Evolutionary conservation across 2,329 filamentous ascomycete species (phyloP), one percentile per base, ranked within the genome.

Genomic region (Chaetomiaceae sp.): DNA sequence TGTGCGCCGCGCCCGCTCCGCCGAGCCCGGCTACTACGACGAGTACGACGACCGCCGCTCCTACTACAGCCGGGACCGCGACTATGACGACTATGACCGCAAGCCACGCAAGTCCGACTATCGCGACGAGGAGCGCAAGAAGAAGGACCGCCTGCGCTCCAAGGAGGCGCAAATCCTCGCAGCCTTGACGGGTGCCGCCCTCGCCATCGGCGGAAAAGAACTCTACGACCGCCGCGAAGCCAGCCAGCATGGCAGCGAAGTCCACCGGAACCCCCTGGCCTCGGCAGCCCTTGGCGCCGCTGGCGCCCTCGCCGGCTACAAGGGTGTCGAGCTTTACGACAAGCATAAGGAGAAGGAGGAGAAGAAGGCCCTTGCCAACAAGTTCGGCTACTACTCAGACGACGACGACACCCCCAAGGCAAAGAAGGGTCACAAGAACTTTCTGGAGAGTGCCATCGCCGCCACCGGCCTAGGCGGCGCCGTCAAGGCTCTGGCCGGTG

Each of bases 121-220:
- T 75, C 65, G 78, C 59, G 80, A 88, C 56, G 83, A 85, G 57
- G 84, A 88, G 53, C 72, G 76, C 57, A 67, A 69, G 51, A 72
- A 72, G 59, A 74, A 74, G 56, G 78, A 70, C 61, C 74, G 80
- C 61, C 73, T 78, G 55, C 70, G 85, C 55, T 77, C 77, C 56
- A 81, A 84, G 69, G 80, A 85, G 63, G 78, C 86, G 60, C 84
- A 85, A 69, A 83, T 86, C 58, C 75, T 85, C 43, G 83, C 83
- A 20, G 83, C 81, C n/a, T 76, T 85, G 31, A 79, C 81, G 33
- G 83, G 83, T 38, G 83, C 83, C 48, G 80, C 83, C 29, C 69
- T 86, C 20, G 80, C 81, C n/a, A 80, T 82, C 9, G 83, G 82
- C 47, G 81, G 81, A 47, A 86, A 87, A 69, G 83, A 87, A 65